Evolutionary conservation across 768 basidiomycete species (phyloP), one percentile per base, ranked within the genome.

Genomic region (Mycena amicta): DNA sequence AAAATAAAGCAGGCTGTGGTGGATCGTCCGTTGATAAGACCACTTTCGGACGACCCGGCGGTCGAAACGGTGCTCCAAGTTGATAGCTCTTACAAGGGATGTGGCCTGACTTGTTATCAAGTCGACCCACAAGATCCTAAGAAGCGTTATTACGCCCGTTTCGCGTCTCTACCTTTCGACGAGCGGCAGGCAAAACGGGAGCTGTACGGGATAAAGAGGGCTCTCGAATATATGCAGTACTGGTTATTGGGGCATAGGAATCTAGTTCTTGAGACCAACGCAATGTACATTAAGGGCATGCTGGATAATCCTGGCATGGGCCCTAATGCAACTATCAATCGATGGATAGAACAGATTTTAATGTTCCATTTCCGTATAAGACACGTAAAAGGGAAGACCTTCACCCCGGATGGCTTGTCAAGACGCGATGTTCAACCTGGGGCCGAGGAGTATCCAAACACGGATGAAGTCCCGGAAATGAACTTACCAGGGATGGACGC

Each of bases 71-170:
- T 74, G 1, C 54, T 80, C 0, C 63, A 74, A 2, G 78, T 80
- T 0, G 77, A 80, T 59, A 72, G 76, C 0, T 74, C 69, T 0
- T 62, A 59, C 18, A 70, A 70, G 3, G 74, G 70, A 0, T 69
- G 78, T 0, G 76, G 78, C 0, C 77, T 66, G 26, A 66, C 74
- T 20, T 64, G 80, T 1, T 76, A 67, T n/a, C 79, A 81, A 57
- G 26, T 55, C 11, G 68, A 72, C 23, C 29, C 52, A 0, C 27
- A 61, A 0, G 65, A 71, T 25, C 66, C 63, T 0, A 65, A 66
- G 1, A 58, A 61, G 16, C 59, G 62, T 0, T 65, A 67, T 13
- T 76, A 68, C 25, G 65, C 69, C 0, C 60, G 66, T 0, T 83
- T 80, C 41, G 67, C 73, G 0, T 80, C 75, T 0, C 74, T 82